Conservation (phyloP, 805 yeast genomes). For the Candida adriatica region DNA sequence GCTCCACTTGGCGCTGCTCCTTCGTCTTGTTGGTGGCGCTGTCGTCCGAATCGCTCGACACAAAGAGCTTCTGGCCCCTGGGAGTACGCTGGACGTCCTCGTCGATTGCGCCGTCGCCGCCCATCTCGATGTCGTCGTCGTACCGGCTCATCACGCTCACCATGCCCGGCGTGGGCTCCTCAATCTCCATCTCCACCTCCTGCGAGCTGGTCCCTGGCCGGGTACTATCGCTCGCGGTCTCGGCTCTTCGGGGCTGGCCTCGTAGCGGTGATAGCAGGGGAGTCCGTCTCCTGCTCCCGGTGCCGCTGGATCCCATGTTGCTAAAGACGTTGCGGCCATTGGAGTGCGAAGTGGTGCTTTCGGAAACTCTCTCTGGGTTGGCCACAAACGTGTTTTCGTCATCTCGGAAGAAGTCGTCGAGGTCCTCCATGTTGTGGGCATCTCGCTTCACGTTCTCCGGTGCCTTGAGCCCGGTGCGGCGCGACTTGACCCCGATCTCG, state of each 20-base stretch:
- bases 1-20: conserved; percentile 12
- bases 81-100: conserved; percentile 3
- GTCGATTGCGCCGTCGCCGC: conserved; percentile 8
- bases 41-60: conserved; percentile 12
- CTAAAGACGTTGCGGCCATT: conserved; percentile 1
- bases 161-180: conserved; percentile 20
- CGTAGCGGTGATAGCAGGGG: conserved; percentile 15
- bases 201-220: conserved; percentile 1
- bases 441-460: conserved; percentile 43
- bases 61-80: conserved; percentile 15
- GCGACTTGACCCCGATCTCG: conserved; percentile 51
- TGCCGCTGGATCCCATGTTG: neutral
- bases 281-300: conserved; percentile 5
- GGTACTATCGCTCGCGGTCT: conserved; percentile 8
- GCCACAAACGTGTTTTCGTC: conserved; percentile 9
- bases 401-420: conserved; percentile 61
- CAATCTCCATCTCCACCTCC: conserved; percentile 24
- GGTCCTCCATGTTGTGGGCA: conserved; percentile 57
- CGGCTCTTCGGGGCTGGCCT: conserved; percentile 5
- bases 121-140: neutral
- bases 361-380: neutral
- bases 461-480: conserved; percentile 59
- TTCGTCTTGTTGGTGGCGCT: conserved; percentile 6
- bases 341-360: neutral
- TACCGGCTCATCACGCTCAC: conserved; percentile 12